Evolutionary conservation across 2,329 filamentous ascomycete species (phyloP), one percentile per base, ranked within the genome.

Genomic region (Catunica adiposa): DNA sequence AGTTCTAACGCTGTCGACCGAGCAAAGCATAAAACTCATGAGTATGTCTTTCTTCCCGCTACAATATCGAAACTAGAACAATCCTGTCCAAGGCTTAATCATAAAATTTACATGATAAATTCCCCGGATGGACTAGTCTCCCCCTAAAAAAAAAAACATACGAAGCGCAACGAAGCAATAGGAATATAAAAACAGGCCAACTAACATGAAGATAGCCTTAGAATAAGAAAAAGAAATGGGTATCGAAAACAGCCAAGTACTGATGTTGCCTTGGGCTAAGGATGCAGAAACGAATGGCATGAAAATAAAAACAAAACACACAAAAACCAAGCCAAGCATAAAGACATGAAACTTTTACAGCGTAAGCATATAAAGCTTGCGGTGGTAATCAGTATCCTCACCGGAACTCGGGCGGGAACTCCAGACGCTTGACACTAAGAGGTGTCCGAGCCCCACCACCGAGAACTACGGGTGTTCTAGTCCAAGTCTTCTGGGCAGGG

Each of bases 401-500:
- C 46, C 56, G 53, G 40, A 58, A 58, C 48, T 58, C 56, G 17
- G 56, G 55, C 31, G 56, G 56, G 31, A 58, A 58, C 29, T 58
- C 56, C 37, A 58, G 22, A 31, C 53, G 56, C 23, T 58, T 58
- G 31, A 50, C 56, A 55, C 56, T 55, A 17, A 58, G n/a, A 7
- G 56, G 56, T 31, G 56, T 58, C 38, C 47, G 53, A 37, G 56
- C 40, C 65, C 85, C 79, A 63, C 86, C 74, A n/a, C 85, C 77
- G 50, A 84, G 79, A 62, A 80, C 86, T 57, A 78, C 66, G 7
- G 79, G 79, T 46, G 78, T 81, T 63, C 73, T 74, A 54, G 70
- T 66, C 86, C 89, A 96, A 8, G 82, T 78, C 62, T 82, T 87
- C 70, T 96, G 92, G 25, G 88, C 92, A 20, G 92, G 92, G 64